Evolutionary conservation across 2,329 filamentous ascomycete species (phyloP).

Genomic region (Botrytis aclada): DNA sequence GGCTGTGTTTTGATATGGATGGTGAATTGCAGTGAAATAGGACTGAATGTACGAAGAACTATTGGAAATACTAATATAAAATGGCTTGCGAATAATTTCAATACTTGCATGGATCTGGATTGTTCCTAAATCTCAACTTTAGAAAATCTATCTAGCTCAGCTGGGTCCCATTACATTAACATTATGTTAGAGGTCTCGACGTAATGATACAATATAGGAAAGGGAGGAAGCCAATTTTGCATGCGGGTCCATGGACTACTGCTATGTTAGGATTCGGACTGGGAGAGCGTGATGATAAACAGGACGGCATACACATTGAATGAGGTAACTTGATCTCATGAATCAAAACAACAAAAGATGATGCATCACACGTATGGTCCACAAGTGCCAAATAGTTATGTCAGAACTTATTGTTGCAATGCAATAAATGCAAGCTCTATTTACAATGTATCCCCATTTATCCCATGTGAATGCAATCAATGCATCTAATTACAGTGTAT

Average conservation of each 20-base stretch:
- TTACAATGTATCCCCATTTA: not conserved
- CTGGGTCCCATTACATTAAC: not conserved
- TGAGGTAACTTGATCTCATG: not conserved
- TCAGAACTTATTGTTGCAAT: not conserved
- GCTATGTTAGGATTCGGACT: not conserved
- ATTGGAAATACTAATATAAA: not conserved
- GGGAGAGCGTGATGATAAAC: not conserved
- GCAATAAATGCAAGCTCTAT: not conserved
- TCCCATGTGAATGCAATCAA: not conserved
- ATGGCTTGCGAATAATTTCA: fast-evolving
- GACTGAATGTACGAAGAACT: fast-evolving
- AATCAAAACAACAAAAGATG: not conserved
- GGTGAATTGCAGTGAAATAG: not conserved
- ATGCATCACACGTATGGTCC: not conserved
- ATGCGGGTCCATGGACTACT: not conserved
- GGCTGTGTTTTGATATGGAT: not conserved
- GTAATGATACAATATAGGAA: not conserved
- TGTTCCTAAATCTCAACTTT: not conserved
- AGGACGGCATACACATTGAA: not conserved
- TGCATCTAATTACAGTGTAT: not conserved
- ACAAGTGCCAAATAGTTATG: not conserved
- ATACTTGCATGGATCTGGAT: not conserved
- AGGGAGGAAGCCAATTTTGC: not conserved
- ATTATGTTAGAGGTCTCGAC: not conserved
- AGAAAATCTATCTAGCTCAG: not conserved